A percentile compares a stretch with the other conserved stretches of the same genome.
phyloP scores from a whole-genome alignment of 23 red algal species.

The Gracilaria gracilis region DNA sequence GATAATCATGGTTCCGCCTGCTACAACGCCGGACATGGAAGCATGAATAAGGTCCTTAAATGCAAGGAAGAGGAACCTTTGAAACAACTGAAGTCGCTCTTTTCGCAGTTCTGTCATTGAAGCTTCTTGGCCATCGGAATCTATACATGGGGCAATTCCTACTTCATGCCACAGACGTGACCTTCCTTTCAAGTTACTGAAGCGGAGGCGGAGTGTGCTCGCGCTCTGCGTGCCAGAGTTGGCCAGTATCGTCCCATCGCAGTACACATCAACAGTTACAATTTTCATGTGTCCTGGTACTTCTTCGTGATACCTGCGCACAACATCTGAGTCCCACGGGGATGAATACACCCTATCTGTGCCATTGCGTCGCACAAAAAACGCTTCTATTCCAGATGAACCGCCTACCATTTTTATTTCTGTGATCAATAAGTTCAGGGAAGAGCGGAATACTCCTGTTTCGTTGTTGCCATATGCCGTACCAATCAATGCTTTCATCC shows the following conservation, averaged over 20 bases:
- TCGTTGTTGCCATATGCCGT: constrained; percentile 3
- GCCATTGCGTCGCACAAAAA: not conserved
- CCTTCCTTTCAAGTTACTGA: constrained; percentile 3
- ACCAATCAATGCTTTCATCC: not conserved
- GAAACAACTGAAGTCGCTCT: not conserved
- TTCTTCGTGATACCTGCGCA: not conserved
- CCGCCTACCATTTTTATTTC: not conserved
- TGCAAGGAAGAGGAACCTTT: not conserved
- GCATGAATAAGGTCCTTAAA: not conserved
- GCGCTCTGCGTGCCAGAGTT: not conserved
- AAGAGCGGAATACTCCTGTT: constrained; percentile 7
- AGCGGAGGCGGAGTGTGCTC: not conserved
- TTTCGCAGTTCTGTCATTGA: not conserved
- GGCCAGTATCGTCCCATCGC: not conserved
- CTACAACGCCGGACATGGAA: not conserved
- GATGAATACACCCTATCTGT: not conserved
- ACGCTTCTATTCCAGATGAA: not conserved
- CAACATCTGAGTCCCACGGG: not conserved
- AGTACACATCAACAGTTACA: not conserved
- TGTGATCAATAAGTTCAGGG: not conserved
- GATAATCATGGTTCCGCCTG: not conserved
- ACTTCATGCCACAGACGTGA: not conserved
- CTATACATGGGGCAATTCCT: not conserved
- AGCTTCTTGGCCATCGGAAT: not conserved
- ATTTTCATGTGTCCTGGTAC: not conserved